Evolutionary conservation across 371 early-diverging fungal genomes (phyloP), one percentile per base, ranked within the genome.

Genomic region (Syncephalastrum monosporum): DNA sequence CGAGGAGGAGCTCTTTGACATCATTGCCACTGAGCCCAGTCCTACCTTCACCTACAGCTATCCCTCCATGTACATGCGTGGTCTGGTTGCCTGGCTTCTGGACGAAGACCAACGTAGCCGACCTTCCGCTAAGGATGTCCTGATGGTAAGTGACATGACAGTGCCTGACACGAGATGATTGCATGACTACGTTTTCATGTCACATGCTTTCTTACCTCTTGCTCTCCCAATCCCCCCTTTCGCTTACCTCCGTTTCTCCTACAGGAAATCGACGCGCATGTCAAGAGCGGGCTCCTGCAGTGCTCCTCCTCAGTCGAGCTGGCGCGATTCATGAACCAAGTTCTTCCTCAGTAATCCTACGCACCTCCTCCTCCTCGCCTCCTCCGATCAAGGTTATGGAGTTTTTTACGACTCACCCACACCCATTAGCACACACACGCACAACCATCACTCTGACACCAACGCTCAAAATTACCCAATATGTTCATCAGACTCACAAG

Each of bases 51-150:
- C 76, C 8, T 79, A 79, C 55, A 74, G 75, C 19, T 75, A 72
- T 45, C 79, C 79, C 7, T 67, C 74, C 27, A 75, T 75, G 79
- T 79, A 79, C 50, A 79, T 75, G 76, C 67, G 79, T 50, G 76
- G 79, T 8, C 49, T 79, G 19, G 79, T 79, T 46, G 79, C 79
- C 38, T 79, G 79, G 79, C 45, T 79, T 29, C 55, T 79, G 38
- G 76, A 79, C 67, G 74, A 75, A 64, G 57, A 64, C 7, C 67
- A 74, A 42, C 45, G 57, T 24, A 75, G 68, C 19, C 65, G 79
- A 49, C 79, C 79, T 29, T 55, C 53, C 55, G 76, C 78, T 4
- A 58, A 62, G 23, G 78, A 74, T 57, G 78, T 74, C 12, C 62
- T 72, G 24, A 50, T 48, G 57, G 77, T 74, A 68, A 55, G 54